Evolutionary conservation across 805 yeast species (phyloP).

Genomic region (Ascoidea asiatica): DNA sequence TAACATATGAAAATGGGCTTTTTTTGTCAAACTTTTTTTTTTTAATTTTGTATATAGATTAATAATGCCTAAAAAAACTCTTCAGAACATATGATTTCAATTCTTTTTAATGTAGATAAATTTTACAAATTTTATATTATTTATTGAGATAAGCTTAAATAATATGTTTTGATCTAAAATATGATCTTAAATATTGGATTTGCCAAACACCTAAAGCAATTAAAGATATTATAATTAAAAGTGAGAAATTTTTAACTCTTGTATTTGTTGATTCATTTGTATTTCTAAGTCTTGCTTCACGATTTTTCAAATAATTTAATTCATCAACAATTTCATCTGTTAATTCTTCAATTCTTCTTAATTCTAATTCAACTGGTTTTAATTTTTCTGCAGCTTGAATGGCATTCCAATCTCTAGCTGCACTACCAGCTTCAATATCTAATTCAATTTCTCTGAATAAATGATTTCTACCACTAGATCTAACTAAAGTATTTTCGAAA

Average conservation of each 20-base stretch:
- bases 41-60: too few relatives aligned
- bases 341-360: constrained; percentile 76
- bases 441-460: constrained; percentile 65
- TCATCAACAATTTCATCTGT: constrained; percentile 72
- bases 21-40: too few relatives aligned
- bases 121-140: background rate
- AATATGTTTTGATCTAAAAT: constrained; percentile 78
- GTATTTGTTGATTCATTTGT: constrained; percentile 94
- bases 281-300: constrained; percentile 90
- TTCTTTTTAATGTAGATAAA: background rate
- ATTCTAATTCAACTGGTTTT: constrained; percentile 83
- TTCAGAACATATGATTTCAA: too few relatives aligned
- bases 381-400: constrained; percentile 86
- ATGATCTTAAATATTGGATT: constrained; percentile 79
- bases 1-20: too few relatives aligned
- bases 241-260: constrained; percentile 80
- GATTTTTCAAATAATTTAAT: constrained; percentile 66
- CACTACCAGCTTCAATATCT: constrained; percentile 90
- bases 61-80: too few relatives aligned
- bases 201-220: constrained; percentile 85
- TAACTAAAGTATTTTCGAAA: constrained; percentile 48
- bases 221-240: constrained; percentile 53
- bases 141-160: constrained; percentile 22
- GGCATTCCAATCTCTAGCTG: constrained; percentile 96
- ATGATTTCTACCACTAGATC: constrained; percentile 20